Evolutionary conservation across 2,329 filamentous ascomycete species (phyloP).

Genomic region (Fusarium subglutinans): DNA sequence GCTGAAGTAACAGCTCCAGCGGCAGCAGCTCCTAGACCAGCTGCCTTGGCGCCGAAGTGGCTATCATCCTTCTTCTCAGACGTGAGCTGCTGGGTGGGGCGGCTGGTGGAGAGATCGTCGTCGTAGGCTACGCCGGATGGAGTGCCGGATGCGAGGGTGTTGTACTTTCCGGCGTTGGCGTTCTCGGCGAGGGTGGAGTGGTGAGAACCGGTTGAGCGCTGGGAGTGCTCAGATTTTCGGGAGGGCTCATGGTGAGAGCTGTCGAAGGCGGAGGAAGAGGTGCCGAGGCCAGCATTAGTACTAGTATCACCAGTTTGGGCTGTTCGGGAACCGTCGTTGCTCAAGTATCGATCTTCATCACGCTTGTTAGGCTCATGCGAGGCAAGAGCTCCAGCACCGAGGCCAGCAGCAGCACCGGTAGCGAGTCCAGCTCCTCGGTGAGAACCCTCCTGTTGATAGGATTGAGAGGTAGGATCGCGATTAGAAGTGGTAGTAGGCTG

Average conservation of each 20-base stretch:
- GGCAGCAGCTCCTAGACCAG: not conserved
- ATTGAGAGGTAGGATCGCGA: not conserved
- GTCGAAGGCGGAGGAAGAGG: not conserved
- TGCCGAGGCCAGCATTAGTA: not conserved
- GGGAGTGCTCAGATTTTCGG: not conserved
- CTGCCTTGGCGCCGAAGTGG: not conserved
- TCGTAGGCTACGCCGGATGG: constrained; percentile 25
- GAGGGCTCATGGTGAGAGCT: not conserved
- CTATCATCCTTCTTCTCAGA: not conserved
- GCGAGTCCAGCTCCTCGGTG: not conserved
- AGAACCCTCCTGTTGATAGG: not conserved
- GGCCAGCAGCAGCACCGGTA: constrained; percentile 9
- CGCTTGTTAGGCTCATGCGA: not conserved
- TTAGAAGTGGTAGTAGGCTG: not conserved
- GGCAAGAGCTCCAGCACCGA: constrained; percentile 16
- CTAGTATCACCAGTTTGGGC: not conserved
- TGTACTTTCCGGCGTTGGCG: constrained; percentile 35
- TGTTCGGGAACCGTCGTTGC: not conserved
- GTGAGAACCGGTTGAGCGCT: not conserved
- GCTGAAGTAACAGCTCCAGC: not conserved
- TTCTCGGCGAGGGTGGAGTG: not conserved
- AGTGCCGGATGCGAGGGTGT: constrained; percentile 31
- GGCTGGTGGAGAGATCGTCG: not conserved
- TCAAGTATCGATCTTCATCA: not conserved
- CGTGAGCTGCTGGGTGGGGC: not conserved